Percentiles rank a stretch among this genome's conserved stretches.
These are phyloP conservation scores for Metschnikowia kofuensis DNA, from an alignment of 805 yeast species.

Conservation along the genomic window DNA sequence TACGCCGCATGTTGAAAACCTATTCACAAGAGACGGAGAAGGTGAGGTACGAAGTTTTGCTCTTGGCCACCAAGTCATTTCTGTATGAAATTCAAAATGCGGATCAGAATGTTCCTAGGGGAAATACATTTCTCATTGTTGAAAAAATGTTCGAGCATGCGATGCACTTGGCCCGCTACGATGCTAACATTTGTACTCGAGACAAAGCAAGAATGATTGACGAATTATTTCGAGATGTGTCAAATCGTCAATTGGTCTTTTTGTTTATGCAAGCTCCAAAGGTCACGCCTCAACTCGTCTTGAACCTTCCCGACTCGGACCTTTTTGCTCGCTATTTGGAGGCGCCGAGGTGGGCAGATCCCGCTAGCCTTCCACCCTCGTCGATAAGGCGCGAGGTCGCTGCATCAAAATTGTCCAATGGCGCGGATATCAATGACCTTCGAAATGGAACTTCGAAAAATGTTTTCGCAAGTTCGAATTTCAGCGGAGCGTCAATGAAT, in stretches of 20 bases:
- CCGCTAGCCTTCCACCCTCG: slow-evolving; percentile 26
- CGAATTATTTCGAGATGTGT: slow-evolving; percentile 48
- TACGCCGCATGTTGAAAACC: slow-evolving; percentile 52
- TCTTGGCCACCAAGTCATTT: slow-evolving; percentile 70
- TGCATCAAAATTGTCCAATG: neutral
- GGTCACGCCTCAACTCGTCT: slow-evolving; percentile 47
- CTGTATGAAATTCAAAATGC: slow-evolving; percentile 15
- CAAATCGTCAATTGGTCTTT: slow-evolving; percentile 57
- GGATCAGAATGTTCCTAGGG: slow-evolving; percentile 9
- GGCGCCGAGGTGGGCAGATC: slow-evolving; percentile 47
- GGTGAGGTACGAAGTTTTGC: slow-evolving; percentile 68
- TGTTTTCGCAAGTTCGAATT: neutral
- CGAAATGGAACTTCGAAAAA: neutral
- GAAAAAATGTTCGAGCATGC: slow-evolving; percentile 58
- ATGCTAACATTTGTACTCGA: slow-evolving; percentile 69
- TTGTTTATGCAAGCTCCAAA: slow-evolving; percentile 76
- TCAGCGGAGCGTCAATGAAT: neutral
- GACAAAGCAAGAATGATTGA: slow-evolving; percentile 79
- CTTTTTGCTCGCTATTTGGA: slow-evolving; percentile 19
- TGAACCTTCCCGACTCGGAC: neutral
- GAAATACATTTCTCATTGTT: slow-evolving; percentile 14
- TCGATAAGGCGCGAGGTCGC: slow-evolving; percentile 28
- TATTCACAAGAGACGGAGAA: slow-evolving; percentile 54
- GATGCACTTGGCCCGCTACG: slow-evolving; percentile 67
- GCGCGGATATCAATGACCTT: neutral